Conservation (phyloP, 2,329 filamentous ascomycete species). For the Lachnellula suecica region DNA sequence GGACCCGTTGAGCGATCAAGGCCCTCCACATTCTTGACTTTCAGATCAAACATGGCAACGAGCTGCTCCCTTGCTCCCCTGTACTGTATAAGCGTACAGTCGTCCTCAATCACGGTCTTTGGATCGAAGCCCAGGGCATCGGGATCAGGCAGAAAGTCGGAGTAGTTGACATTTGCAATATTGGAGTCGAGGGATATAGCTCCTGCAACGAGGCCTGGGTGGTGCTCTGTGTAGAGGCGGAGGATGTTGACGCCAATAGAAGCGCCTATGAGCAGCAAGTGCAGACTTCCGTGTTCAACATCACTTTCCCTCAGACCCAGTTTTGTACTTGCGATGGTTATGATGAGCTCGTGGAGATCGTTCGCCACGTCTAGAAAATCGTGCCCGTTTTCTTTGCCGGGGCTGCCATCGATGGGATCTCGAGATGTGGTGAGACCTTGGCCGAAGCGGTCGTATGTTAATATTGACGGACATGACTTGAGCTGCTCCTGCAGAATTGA, state of each 20-base stretch:
- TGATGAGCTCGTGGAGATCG: slow-evolving; percentile 32
- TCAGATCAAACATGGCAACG: slow-evolving; percentile 29
- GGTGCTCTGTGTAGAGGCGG: slow-evolving; percentile 31
- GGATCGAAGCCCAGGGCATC: slow-evolving; percentile 27
- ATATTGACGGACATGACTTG: slow-evolving; percentile 27
- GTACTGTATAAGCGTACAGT: slow-evolving; percentile 31
- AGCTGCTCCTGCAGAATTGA: slow-evolving; percentile 20
- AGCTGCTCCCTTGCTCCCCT: slow-evolving; percentile 28
- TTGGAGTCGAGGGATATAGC: slow-evolving; percentile 35
- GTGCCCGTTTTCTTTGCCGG: slow-evolving; percentile 28
- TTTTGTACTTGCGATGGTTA: slow-evolving; percentile 16
- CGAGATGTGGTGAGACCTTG: slow-evolving; percentile 26
- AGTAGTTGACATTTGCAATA: slow-evolving; percentile 33
- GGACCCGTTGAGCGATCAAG: slow-evolving; percentile 29
- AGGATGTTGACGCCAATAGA: slow-evolving; percentile 33
- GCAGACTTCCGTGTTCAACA: slow-evolving; percentile 13
- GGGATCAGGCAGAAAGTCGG: slow-evolving; percentile 30
- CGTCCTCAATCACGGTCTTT: slow-evolving; percentile 21
- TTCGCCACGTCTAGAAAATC: slow-evolving; percentile 27
- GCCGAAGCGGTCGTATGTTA: slow-evolving; percentile 34
- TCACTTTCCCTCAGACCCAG: slow-evolving; percentile 6
- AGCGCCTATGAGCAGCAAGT: slow-evolving; percentile 30
- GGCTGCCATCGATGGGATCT: slow-evolving; percentile 25
- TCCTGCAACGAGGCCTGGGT: slow-evolving; percentile 27
- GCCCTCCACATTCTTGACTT: slow-evolving; percentile 30